phyloP scores from a whole-genome alignment of 2,329 filamentous ascomycete species.

The Aspergillus sp. region DNA sequence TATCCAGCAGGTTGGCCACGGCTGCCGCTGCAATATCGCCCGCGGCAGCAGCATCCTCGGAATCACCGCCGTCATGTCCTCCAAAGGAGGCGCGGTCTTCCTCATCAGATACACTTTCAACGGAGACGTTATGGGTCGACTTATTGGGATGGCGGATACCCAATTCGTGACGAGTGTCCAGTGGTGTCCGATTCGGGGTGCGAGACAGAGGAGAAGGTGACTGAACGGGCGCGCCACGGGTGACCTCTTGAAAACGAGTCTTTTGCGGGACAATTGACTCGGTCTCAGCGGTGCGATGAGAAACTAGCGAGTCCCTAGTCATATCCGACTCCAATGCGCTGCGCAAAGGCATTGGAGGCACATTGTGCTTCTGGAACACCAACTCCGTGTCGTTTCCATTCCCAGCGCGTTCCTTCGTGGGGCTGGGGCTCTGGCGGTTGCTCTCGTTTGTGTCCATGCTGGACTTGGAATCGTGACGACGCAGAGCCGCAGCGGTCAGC shows the following conservation, averaged over 20 bases:
- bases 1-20: slow-evolving; percentile 29
- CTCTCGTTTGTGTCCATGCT: slow-evolving; percentile 42
- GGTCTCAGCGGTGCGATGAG: slow-evolving; percentile 55
- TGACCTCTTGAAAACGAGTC: slow-evolving; percentile 56
- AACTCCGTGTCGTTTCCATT: slow-evolving; percentile 52
- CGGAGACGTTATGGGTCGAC: slow-evolving; percentile 46
- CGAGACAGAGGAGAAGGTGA: slow-evolving; percentile 55
- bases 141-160: slow-evolving; percentile 60
- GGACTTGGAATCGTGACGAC: slow-evolving; percentile 59
- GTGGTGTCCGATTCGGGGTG: slow-evolving; percentile 52
- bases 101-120: slow-evolving; percentile 37
- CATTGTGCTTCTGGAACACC: slow-evolving; percentile 48
- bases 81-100: slow-evolving; percentile 7
- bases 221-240: slow-evolving; percentile 49
- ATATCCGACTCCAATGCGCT: slow-evolving; percentile 83
- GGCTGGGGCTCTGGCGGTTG: slow-evolving; percentile 33
- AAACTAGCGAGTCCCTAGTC: slow-evolving; percentile 79
- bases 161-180: slow-evolving; percentile 46
- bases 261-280: slow-evolving; percentile 63
- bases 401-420: slow-evolving; percentile 19
- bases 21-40: slow-evolving; percentile 36
- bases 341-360: slow-evolving; percentile 79
- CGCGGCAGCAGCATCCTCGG: slow-evolving; percentile 14
- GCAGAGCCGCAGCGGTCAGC: slow-evolving; percentile 56
- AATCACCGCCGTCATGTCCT: background rate